Conservation (phyloP, 2,329 filamentous ascomycete species). For the Phoma herbarum region DNA sequence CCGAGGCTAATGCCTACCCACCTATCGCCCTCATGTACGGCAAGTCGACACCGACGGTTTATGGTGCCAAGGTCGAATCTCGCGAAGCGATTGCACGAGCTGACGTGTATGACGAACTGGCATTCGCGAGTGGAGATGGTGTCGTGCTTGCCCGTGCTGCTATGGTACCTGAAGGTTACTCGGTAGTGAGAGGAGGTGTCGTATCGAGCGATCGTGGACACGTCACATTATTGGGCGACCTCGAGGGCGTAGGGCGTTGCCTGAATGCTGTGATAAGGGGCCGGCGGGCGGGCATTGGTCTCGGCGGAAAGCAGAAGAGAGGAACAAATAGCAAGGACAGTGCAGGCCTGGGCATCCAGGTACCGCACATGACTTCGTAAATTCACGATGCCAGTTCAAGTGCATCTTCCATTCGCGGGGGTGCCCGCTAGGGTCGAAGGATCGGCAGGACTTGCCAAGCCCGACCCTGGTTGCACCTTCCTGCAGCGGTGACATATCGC, state of each 20-base stretch:
- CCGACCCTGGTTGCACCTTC: not conserved
- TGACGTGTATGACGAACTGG: slow-evolving; percentile 85
- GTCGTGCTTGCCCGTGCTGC: slow-evolving; percentile 86
- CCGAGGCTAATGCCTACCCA: slow-evolving; percentile 76
- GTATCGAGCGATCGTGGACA: slow-evolving; percentile 86
- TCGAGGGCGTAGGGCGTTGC: slow-evolving; percentile 80
- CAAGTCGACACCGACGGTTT: slow-evolving; percentile 86
- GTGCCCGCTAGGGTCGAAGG: not conserved
- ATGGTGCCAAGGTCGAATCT: slow-evolving; percentile 76
- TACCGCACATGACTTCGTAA: not conserved
- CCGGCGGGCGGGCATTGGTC: slow-evolving; percentile 76
- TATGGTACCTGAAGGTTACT: slow-evolving; percentile 84
- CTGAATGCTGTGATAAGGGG: slow-evolving; percentile 73
- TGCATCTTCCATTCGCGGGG: not conserved
- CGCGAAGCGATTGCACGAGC: slow-evolving; percentile 76
- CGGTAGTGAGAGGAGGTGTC: slow-evolving; percentile 74
- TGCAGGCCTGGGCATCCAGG: slow-evolving; percentile 10
- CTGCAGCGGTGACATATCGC: slow-evolving; percentile 2
- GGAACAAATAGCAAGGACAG: slow-evolving; percentile 52
- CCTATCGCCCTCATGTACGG: slow-evolving; percentile 85
- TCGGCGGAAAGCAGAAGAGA: slow-evolving; percentile 73
- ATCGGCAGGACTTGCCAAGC: not conserved
- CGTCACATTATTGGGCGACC: slow-evolving; percentile 84
- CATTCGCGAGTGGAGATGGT: slow-evolving; percentile 87
- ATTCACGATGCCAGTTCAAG: not conserved